Conservation (phyloP, 768 basidiomycete genomes). For the Symmetrospora coprosmae region DNA sequence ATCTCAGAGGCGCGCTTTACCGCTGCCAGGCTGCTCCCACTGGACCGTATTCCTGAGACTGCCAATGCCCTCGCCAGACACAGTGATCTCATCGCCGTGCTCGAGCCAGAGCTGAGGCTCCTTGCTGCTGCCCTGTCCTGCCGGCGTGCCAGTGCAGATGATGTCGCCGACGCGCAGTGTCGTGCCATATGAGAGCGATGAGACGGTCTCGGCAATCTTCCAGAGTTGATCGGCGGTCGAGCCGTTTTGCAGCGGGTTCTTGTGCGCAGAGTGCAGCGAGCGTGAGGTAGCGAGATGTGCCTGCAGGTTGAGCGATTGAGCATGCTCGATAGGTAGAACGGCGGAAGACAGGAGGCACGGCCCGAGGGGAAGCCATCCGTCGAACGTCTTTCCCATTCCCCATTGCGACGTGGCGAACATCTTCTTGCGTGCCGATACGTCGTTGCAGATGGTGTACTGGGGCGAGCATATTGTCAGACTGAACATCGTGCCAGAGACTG, state of each 20-base stretch:
- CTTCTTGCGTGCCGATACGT: conserved; percentile 6
- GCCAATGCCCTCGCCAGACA: conserved; percentile 5
- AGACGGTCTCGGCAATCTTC: conserved; percentile 20
- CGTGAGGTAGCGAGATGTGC: background rate
- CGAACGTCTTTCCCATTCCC: conserved; percentile 15
- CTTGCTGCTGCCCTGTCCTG: conserved; percentile 5
- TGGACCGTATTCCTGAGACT: conserved; percentile 6
- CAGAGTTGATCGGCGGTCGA: background rate
- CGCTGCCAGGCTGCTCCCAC: background rate
- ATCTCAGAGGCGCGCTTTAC: no score
- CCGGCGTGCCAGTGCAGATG: conserved; percentile 16
- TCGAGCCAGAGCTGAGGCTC: conserved; percentile 10
- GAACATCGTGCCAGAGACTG: background rate
- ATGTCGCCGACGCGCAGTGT: conserved; percentile 5
- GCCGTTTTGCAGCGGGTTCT: conserved; percentile 8
- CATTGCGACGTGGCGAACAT: conserved; percentile 22
- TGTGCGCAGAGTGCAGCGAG: background rate
- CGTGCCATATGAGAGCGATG: conserved; percentile 11
- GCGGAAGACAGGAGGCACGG: conserved; percentile 10
- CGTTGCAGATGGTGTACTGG: conserved; percentile 20
- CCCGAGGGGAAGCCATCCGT: conserved; percentile 17
- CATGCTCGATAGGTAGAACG: background rate
- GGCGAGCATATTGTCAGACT: background rate
- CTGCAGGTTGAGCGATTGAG: conserved; percentile 2
- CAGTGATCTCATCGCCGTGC: conserved; percentile 2